phyloP scores from a whole-genome alignment of 306 rosid species.

The Neltuma alba region DNA sequence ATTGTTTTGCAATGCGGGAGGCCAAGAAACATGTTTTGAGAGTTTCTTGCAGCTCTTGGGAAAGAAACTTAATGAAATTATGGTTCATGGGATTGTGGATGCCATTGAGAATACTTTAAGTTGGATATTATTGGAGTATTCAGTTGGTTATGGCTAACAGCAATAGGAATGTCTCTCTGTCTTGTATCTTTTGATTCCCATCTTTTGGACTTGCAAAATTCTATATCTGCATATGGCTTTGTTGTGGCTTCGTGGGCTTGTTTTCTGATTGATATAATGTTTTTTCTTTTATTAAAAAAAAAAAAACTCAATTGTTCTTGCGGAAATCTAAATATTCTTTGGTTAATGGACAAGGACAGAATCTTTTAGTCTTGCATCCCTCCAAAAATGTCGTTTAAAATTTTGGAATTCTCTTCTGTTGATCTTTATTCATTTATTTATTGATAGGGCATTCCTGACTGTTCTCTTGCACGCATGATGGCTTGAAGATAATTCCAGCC shows the following conservation, averaged over 20 bases:
- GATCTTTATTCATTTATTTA: not conserved
- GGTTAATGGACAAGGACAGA: not conserved
- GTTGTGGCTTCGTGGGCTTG: not conserved
- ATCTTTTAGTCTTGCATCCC: not conserved
- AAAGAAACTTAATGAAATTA: not conserved
- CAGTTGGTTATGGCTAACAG: conserved; percentile 7
- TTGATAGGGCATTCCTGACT: not conserved
- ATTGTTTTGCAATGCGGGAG: not conserved
- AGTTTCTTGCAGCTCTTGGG: not conserved
- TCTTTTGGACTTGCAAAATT: not conserved
- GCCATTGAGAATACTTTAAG: conserved; percentile 25
- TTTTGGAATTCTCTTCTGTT: not conserved
- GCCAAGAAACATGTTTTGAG: not conserved
- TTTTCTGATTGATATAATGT: conserved; percentile 7
- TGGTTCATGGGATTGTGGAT: conserved; percentile 18
- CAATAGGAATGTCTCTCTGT: conserved; percentile 10
- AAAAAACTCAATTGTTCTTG: not conserved
- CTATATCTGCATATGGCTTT: not conserved
- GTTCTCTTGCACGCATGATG: not conserved
- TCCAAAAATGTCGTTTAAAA: not conserved
- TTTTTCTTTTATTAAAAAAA: not conserved
- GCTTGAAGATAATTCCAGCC: not conserved
- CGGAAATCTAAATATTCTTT: not conserved
- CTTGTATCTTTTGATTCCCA: not conserved
- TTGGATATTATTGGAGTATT: not conserved